Conservation (phyloP, 352 stramenopile genomes). For the Pythium oligandrum region DNA sequence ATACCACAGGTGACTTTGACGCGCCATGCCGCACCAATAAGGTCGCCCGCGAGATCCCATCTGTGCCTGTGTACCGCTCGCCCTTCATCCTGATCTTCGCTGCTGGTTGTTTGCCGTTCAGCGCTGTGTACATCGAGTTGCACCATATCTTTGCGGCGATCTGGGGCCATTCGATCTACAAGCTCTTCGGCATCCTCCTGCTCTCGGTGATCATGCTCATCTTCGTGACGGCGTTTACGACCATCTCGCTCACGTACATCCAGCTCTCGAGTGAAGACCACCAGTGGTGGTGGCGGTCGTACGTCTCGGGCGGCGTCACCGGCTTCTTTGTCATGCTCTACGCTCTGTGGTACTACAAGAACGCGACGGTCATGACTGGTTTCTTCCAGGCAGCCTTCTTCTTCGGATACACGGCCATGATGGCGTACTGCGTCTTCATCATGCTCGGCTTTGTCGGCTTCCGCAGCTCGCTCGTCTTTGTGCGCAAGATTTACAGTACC, state of each 20-base stretch:
- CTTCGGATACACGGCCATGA: constrained; percentile 97
- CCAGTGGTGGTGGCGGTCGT: constrained; percentile 96
- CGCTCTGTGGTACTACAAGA: constrained; percentile 95
- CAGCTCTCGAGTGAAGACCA: constrained; percentile 96
- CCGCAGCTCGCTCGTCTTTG: constrained; percentile 93
- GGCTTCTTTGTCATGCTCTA: constrained; percentile 96
- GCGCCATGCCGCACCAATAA: constrained; percentile 95
- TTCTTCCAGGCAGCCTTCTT: constrained; percentile 96
- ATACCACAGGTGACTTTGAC: constrained; percentile 88
- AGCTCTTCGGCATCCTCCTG: constrained; percentile 96
- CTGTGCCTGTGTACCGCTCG: constrained; percentile 85
- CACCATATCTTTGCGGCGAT: constrained; percentile 98
- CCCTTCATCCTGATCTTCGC: constrained; percentile 87
- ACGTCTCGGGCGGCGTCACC: constrained; percentile 93
- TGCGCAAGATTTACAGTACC: constrained; percentile 96
- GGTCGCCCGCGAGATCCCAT: constrained; percentile 92
- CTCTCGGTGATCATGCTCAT: constrained; percentile 95
- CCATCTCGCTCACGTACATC: constrained; percentile 97
- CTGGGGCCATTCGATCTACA: constrained; percentile 99
- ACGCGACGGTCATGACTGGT: constrained; percentile 92
- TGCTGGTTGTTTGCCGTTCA: constrained; percentile 96
- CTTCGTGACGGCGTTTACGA: constrained; percentile 96
- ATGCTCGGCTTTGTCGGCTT: constrained; percentile 97
- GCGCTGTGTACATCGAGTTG: constrained; percentile 97
- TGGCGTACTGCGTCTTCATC: constrained; percentile 96